Percentiles rank a stretch among this genome's conserved stretches.
Evolutionary conservation across 2,329 filamentous ascomycete genomes (phyloP).

Genomic region (Tolypocladium amazonense): DNA sequence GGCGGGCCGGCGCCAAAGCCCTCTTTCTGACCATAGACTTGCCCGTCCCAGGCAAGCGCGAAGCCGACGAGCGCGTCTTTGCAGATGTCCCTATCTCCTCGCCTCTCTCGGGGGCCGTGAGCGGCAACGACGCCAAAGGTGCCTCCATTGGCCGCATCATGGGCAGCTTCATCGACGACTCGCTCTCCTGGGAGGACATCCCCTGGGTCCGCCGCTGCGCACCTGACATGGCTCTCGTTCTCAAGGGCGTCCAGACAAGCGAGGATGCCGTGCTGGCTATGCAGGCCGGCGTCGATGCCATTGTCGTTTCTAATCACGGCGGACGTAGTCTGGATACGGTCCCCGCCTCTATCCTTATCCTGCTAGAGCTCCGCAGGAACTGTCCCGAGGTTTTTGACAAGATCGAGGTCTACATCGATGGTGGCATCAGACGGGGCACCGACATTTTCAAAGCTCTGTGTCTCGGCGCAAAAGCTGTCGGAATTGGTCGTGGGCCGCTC

Average conservation of each 20-base stretch:
- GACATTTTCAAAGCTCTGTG: slow-evolving; percentile 59
- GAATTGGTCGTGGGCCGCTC: slow-evolving; percentile 50
- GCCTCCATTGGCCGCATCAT: slow-evolving; percentile 37
- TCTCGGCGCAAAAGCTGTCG: slow-evolving; percentile 52
- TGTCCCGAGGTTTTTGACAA: slow-evolving; percentile 48
- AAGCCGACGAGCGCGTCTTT: slow-evolving; percentile 33
- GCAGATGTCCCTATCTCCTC: slow-evolving; percentile 26
- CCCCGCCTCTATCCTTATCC: slow-evolving; percentile 43
- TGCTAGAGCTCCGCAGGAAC: slow-evolving; percentile 52
- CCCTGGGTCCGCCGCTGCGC: slow-evolving; percentile 43
- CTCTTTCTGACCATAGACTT: slow-evolving; percentile 50
- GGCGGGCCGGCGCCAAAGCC: slow-evolving; percentile 31
- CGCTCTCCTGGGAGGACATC: slow-evolving; percentile 53
- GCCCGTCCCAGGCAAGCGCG: slow-evolving; percentile 45
- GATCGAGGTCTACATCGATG: slow-evolving; percentile 54
- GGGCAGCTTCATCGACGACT: slow-evolving; percentile 45
- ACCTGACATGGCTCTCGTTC: slow-evolving; percentile 43
- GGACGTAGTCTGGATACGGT: slow-evolving; percentile 44
- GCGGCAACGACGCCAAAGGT: slow-evolving; percentile 41
- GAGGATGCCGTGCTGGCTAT: slow-evolving; percentile 51
- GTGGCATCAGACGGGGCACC: slow-evolving; percentile 52
- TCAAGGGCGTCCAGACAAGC: slow-evolving; percentile 63
- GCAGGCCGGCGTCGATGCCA: slow-evolving; percentile 51
- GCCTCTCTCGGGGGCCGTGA: slow-evolving; percentile 39
- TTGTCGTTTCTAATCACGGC: slow-evolving; percentile 62